Percentiles rank a stretch among this genome's conserved stretches.
These are phyloP conservation scores for Leucosporidium scottii DNA, from an alignment of 768 basidiomycete genomes.

Conservation along the genomic window DNA sequence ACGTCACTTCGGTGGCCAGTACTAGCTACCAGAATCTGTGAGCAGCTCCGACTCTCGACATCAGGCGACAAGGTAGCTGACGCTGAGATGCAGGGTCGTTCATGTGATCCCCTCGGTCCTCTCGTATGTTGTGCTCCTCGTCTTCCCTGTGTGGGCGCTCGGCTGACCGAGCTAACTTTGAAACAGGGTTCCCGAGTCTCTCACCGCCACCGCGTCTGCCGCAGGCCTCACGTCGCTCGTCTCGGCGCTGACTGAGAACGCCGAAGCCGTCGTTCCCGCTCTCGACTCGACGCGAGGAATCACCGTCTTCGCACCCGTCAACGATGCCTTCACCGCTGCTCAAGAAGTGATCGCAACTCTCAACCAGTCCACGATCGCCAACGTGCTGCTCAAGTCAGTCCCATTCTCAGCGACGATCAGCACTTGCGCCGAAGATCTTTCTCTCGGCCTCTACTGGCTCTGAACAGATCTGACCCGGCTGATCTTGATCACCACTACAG, in stretches of 20 bases:
- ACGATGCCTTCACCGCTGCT: slow-evolving; percentile 38
- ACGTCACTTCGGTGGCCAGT: slow-evolving; percentile 30
- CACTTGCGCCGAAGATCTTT: too few relatives aligned
- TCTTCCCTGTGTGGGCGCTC: too few relatives aligned
- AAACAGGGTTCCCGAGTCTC: slow-evolving; percentile 32
- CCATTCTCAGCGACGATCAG: too few relatives aligned
- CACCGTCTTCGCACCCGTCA: slow-evolving; percentile 43
- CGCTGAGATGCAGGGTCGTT: slow-evolving; percentile 2
- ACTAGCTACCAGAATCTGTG: slow-evolving; percentile 23
- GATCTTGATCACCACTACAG: too few relatives aligned
- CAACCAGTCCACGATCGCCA: slow-evolving; percentile 37
- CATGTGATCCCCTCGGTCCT: slow-evolving; percentile 33
- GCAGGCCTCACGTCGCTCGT: slow-evolving; percentile 37
- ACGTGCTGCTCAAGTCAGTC: slow-evolving; percentile 23
- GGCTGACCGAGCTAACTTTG: neutral
- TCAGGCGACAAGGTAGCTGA: too few relatives aligned
- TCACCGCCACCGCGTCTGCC: slow-evolving; percentile 33
- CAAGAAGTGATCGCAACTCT: slow-evolving; percentile 32
- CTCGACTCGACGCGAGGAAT: slow-evolving; percentile 37
- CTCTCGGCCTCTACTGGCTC: too few relatives aligned
- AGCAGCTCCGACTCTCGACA: too few relatives aligned
- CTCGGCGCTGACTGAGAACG: slow-evolving; percentile 35
- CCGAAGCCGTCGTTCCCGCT: slow-evolving; percentile 36
- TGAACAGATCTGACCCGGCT: too few relatives aligned
- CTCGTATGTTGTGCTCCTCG: slow-evolving; percentile 9